A percentile compares a stretch with the other conserved stretches of the same genome.
Conservation (phyloP, 345 rosid species). For the Citrus australasica region DNA sequence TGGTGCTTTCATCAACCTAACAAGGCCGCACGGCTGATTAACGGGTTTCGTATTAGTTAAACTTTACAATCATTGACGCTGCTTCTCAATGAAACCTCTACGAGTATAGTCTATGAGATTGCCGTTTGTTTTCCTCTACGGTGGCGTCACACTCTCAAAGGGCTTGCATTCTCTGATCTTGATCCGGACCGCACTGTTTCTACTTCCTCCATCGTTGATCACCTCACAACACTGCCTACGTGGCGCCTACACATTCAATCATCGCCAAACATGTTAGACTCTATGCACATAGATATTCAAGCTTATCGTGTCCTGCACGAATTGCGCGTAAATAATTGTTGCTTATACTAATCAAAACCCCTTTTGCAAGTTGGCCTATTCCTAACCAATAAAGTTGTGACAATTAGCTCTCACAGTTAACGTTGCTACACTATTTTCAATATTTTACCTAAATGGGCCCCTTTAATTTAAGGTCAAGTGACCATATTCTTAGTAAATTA, state of each 20-base stretch:
- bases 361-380: not conserved
- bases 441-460: not conserved
- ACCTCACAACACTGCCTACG: constrained; percentile 71
- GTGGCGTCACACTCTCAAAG: constrained; percentile 65
- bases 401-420: not conserved
- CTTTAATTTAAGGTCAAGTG: not conserved
- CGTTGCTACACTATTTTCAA: too few relatives aligned
- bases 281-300: not conserved
- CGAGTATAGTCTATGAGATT: not conserved
- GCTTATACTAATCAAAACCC: not conserved
- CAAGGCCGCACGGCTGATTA: not conserved
- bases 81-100: not conserved
- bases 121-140: constrained; percentile 6
- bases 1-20: not conserved
- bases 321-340: constrained; percentile 18
- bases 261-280: not conserved
- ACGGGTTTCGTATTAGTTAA: not conserved
- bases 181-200: constrained; percentile 32
- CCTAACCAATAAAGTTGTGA: not conserved
- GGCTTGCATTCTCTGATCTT: constrained; percentile 53
- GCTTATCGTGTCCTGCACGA: constrained; percentile 4
- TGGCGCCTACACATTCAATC: constrained; percentile 57
- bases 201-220: constrained; percentile 25
- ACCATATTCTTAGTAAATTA: not conserved
- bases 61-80: not conserved